Base-by-base conservation (phyloP, 306 rosid species). In the Vicia villosa region DNA sequence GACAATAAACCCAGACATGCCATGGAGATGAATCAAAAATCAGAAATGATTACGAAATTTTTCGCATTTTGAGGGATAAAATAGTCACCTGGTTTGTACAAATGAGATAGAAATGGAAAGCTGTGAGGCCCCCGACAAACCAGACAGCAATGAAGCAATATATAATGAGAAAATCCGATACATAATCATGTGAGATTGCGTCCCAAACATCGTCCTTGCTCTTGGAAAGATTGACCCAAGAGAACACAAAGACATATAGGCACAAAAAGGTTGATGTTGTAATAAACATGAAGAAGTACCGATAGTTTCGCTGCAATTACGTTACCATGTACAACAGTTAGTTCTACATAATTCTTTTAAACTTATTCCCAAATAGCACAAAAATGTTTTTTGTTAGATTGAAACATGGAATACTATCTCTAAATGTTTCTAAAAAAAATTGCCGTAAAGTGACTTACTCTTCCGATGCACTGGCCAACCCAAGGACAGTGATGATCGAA, bases 401-500 rank as follows among this genome's bases (percentile, higher is more conserved):
- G n/a, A n/a, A n/a, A n/a, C n/a, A n/a, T n/a, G n/a, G n/a, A n/a
- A n/a, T n/a, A n/a, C n/a, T n/a, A n/a, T n/a, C n/a, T n/a, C n/a
- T n/a, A n/a, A n/a, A n/a, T n/a, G n/a, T n/a, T n/a, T n/a, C n/a
- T n/a, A n/a, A n/a, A n/a, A n/a, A n/a, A n/a, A n/a, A n/a, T n/a
- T n/a, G n/a, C n/a, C n/a, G n/a, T n/a, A n/a, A n/a, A n/a, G n/a
- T n/a, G n/a, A 83, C 97, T 85, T 88, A 93, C 98, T 16, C 82
- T 65, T 88, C 98, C 98, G 62, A 94, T 87, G 85, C 98, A 94
- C 84, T 94, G 98, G 47, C 98, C 98, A 68, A 94, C 97, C 98
- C 98, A 94, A 37, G 97, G 97, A 67, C 98, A 94, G 66, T 94
- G 98, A 86, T 94, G 98, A 91, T 94, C 98, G 72, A 94, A 94